Base-by-base conservation (phyloP, 2,329 filamentous ascomycete genomes). In the Xylaria sp. region DNA sequence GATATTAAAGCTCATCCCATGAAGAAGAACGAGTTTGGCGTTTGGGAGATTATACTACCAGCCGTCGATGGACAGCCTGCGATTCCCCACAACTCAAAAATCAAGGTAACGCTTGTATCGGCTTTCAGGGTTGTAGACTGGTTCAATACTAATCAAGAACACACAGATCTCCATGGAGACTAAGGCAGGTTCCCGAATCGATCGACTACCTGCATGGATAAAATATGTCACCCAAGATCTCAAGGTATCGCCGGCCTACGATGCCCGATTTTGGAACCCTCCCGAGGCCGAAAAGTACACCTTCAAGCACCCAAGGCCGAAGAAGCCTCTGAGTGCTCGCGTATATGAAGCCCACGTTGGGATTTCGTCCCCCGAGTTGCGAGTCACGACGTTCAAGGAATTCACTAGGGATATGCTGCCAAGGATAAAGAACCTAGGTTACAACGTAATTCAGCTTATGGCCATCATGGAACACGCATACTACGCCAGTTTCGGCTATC, bases 331-430 rank as follows among this genome's bases (percentile, higher is more conserved):
- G 66, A 97, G 94, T 76, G 89, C 89, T n/a, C 91, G 96, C 60
- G 94, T 99, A 67, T 99, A 99, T 82, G 96, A 99, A 82, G 96
- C 96, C n/a, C 96, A 99, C 78, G 94, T 99, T 51, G 96, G 96
- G 60, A 99, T 99, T 75, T 98, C 95, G 6, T 96, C 94, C 2
- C 93, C 94, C 1, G 95, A 98, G 73, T 89, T 91, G 71, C 91
- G 89, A 73, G 94, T 99, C 48, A 90, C 96, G 2, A 97, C 94
- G 7, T 99, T 97, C 88, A 97, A 98, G 81, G 94, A 99, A 82
- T 99, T 99, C 80, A 98, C 95, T 2, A 87, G 90, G 77, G 94
- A 93, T 80, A 94, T 97, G 87, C 88, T 99, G 8, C 94, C 95
- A 18, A 89, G 95, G 67, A 98, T 99, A 83, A 91, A 94, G 78